Percentiles rank a stretch among this genome's conserved stretches.
phyloP scores from a whole-genome alignment of 2,329 filamentous ascomycete species.

The Xylaria sp. region DNA sequence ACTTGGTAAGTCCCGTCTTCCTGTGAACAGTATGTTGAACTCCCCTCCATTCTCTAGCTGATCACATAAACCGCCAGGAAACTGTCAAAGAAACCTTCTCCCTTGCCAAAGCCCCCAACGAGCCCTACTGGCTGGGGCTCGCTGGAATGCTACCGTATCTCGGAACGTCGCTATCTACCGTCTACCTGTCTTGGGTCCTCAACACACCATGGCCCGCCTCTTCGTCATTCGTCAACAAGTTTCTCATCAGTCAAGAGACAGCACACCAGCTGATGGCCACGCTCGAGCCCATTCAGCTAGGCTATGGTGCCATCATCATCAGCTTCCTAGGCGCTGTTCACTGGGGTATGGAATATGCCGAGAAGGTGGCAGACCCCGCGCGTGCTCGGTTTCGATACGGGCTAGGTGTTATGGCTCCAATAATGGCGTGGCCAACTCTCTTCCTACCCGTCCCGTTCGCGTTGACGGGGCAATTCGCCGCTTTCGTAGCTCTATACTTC shows the following conservation, averaged over 20 bases:
- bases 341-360: slow-evolving; percentile 87
- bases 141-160: slow-evolving; percentile 86
- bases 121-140: slow-evolving; percentile 71
- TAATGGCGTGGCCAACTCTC: slow-evolving; percentile 88
- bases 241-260: slow-evolving; percentile 71
- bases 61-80: slow-evolving; percentile 48
- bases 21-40: neutral
- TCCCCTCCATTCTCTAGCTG: neutral
- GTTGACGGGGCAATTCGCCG: slow-evolving; percentile 82
- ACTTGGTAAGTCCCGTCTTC: slow-evolving; percentile 58
- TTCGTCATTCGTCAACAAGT: slow-evolving; percentile 68
- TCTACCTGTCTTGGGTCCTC: slow-evolving; percentile 83
- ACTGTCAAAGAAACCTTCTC: slow-evolving; percentile 73
- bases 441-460: slow-evolving; percentile 85
- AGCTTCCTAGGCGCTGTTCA: slow-evolving; percentile 94
- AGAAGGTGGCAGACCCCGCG: slow-evolving; percentile 62
- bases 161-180: slow-evolving; percentile 80
- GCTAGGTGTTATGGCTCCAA: slow-evolving; percentile 79
- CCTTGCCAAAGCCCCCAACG: slow-evolving; percentile 67
- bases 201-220: slow-evolving; percentile 66
- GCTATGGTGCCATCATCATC: slow-evolving; percentile 90
- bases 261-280: slow-evolving; percentile 75
- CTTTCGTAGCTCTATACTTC: slow-evolving; percentile 87
- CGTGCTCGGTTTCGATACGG: slow-evolving; percentile 81
- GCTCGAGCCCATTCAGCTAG: slow-evolving; percentile 86